Evolutionary conservation across 306 rosid genomes (phyloP).

Genomic region (Hippophae gyantsensis): DNA sequence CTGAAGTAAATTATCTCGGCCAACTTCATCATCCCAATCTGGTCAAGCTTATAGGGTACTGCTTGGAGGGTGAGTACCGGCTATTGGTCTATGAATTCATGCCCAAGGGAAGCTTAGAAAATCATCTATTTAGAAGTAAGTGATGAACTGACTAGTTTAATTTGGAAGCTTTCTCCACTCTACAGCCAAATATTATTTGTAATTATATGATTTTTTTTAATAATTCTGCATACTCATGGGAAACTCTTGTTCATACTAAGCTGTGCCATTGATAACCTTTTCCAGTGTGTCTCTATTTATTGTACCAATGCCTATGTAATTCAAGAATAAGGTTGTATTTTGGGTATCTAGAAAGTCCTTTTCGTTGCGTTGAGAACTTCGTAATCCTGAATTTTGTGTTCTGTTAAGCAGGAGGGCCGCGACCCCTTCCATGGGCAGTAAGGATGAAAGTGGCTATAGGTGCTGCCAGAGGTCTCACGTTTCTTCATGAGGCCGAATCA

Average conservation of each 20-base stretch:
- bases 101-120: slow-evolving; percentile 95
- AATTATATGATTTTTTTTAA: no score
- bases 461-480: not conserved
- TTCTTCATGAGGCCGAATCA: not conserved
- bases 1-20: slow-evolving; percentile 90
- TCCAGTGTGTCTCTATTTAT: no score
- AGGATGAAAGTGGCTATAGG: slow-evolving; percentile 77
- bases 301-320: no score
- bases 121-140: slow-evolving; percentile 31
- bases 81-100: slow-evolving; percentile 89
- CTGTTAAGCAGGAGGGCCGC: not conserved
- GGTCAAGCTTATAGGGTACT: slow-evolving; percentile 84
- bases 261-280: no score
- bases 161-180: no score
- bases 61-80: slow-evolving; percentile 78
- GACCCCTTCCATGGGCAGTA: not conserved
- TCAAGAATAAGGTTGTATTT: not conserved
- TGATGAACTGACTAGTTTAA: not conserved
- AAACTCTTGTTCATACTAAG: no score
- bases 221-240: no score
- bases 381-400: not conserved
- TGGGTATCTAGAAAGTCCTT: not conserved
- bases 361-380: not conserved
- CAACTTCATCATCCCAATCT: slow-evolving; percentile 82
- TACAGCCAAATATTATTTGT: no score